phyloP scores from a whole-genome alignment of 106 monocot species.

The Amphibolis antarctica region DNA sequence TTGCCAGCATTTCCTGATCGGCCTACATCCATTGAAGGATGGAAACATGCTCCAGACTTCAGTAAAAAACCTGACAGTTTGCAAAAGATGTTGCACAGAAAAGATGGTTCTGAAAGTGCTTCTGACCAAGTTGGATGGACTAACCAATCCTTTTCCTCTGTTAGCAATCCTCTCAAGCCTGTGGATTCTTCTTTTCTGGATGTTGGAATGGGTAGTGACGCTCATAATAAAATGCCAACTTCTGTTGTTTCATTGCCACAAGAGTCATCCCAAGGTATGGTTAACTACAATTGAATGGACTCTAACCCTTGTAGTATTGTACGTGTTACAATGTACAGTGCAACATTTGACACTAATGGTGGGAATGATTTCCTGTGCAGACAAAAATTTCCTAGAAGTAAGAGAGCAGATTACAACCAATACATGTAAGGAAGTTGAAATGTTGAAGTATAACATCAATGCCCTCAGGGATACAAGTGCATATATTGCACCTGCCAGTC shows the following conservation, averaged over 20 bases:
- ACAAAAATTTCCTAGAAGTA: slow-evolving; percentile 13
- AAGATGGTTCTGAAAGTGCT: slow-evolving; percentile 11
- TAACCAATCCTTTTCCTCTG: slow-evolving; percentile 26
- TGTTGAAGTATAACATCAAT: slow-evolving; percentile 9
- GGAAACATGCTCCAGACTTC: slow-evolving; percentile 13
- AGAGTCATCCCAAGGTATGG: slow-evolving; percentile 13
- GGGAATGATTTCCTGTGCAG: slow-evolving; percentile 9
- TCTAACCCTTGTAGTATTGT: slow-evolving; percentile 6
- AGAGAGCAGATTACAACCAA: slow-evolving; percentile 21
- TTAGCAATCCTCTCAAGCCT: slow-evolving; percentile 8
- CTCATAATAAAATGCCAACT: slow-evolving; percentile 24
- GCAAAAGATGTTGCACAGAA: slow-evolving; percentile 10
- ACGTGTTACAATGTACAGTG: slow-evolving; percentile 7
- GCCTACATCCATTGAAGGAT: slow-evolving; percentile 25
- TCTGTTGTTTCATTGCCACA: slow-evolving; percentile 9
- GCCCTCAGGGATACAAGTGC: slow-evolving; percentile 25
- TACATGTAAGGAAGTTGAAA: slow-evolving; percentile 22
- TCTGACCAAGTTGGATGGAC: slow-evolving; percentile 25
- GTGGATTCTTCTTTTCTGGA: slow-evolving; percentile 11
- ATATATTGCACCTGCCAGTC: slow-evolving; percentile 17
- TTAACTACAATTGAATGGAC: slow-evolving; percentile 10
- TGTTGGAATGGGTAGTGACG: slow-evolving; percentile 13
- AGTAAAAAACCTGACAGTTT: slow-evolving; percentile 21
- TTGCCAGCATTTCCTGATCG: slow-evolving; percentile 19
- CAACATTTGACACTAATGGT: slow-evolving; percentile 19